Conservation (phyloP, 139 green algal genomes). For the Dunaliella primolecta region DNA sequence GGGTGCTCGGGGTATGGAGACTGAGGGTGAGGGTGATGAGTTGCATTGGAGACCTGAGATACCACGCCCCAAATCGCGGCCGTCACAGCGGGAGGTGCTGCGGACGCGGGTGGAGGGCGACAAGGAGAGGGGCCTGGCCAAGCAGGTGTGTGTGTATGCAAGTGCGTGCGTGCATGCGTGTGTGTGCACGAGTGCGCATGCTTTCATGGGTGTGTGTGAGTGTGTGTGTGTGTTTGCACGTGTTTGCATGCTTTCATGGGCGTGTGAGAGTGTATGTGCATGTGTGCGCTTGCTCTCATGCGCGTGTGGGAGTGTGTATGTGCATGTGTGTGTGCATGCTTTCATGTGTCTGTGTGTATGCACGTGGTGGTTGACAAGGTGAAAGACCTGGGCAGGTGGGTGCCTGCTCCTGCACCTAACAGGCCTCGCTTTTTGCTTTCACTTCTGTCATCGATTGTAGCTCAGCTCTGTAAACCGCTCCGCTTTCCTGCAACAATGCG, state of each 20-base stretch:
- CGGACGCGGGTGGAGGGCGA: conserved; percentile 4
- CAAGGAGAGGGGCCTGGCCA: conserved; percentile 41
- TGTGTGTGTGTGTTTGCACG: not conserved
- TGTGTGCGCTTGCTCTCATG: not conserved
- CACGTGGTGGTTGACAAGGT: no score
- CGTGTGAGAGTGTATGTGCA: not conserved
- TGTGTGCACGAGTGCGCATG: not conserved
- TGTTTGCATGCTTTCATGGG: not conserved
- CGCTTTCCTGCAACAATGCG: no score
- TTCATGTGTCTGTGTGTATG: no score
- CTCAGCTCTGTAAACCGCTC: no score
- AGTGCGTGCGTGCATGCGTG: not conserved
- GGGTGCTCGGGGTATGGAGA: no score
- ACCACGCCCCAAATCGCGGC: not conserved
- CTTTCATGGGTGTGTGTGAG: not conserved
- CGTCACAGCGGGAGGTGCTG: not conserved
- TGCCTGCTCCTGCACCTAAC: no score
- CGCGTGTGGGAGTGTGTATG: not conserved
- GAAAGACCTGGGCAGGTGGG: no score
- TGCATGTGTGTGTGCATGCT: no score
- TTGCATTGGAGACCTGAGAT: conserved; percentile 9
- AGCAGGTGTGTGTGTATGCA: conserved; percentile 20
- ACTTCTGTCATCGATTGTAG: no score
- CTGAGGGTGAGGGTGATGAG: not conserved
- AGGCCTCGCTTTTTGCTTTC: not conserved